Percentiles rank a stretch among this genome's conserved stretches.
phyloP scores from a whole-genome alignment of 2,329 filamentous ascomycete species.

The Pseudovirgaria hyperparasitica region DNA sequence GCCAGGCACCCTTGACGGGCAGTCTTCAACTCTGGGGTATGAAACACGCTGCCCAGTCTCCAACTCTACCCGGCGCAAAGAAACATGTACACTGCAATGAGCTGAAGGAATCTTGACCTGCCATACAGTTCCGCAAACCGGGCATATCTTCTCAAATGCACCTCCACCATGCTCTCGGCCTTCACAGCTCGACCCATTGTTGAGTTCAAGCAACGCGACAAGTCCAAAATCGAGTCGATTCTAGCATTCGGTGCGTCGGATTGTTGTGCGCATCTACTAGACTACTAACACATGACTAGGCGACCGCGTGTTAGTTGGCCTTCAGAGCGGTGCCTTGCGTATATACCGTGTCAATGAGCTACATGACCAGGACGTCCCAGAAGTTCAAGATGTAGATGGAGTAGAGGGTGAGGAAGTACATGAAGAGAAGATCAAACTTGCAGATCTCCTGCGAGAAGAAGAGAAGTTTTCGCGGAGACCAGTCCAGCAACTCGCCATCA shows the following conservation, averaged over 20 bases:
- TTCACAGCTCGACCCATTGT: slow-evolving; percentile 94
- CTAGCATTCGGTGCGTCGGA: slow-evolving; percentile 61
- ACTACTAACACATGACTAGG: slow-evolving; percentile 35
- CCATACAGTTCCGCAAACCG: no score
- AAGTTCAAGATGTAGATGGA: slow-evolving; percentile 18
- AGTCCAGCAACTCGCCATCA: slow-evolving; percentile 85
- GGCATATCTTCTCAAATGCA: no score
- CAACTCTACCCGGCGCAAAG: no score
- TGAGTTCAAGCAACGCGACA: slow-evolving; percentile 91
- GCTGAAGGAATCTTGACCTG: no score
- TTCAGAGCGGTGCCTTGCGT: slow-evolving; percentile 78
- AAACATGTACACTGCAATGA: no score
- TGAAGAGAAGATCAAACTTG: slow-evolving; percentile 34
- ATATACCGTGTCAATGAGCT: slow-evolving; percentile 82
- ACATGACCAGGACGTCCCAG: slow-evolving; percentile 27
- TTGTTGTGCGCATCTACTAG: slow-evolving; percentile 1
- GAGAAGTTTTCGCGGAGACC: slow-evolving; percentile 87
- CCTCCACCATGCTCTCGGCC: slow-evolving; percentile 69
- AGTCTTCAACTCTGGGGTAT: no score
- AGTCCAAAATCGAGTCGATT: slow-evolving; percentile 93
- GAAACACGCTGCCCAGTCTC: no score
- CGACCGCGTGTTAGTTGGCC: slow-evolving; percentile 80
- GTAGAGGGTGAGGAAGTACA: slow-evolving; percentile 29
- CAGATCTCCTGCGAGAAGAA: slow-evolving; percentile 78
- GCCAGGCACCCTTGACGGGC: no score